Evolutionary conservation across 192 early-diverging fungal species (phyloP), one percentile per base, ranked within the genome.

Genomic region (Jimgerdemannia flammicorona): DNA sequence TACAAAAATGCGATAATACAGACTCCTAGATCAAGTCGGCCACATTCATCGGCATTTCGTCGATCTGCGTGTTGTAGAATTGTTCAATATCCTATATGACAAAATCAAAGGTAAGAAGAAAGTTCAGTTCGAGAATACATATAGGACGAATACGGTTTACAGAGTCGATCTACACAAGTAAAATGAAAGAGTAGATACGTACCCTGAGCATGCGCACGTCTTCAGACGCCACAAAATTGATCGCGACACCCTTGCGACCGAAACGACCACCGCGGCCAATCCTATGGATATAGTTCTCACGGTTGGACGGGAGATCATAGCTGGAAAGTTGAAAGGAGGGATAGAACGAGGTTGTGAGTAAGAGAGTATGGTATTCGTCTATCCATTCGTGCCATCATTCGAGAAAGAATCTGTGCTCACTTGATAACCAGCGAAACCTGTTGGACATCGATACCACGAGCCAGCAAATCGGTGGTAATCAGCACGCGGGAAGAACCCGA

Each of bases 191-290:
- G 14, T 14, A 10, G 49, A 59, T 6, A 59, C 49, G 49, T 59
- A 59, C 49, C 69, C 93, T 90, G 81, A 98, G 89, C 83, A 93
- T 93, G 72, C 87, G 86, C 71, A 94, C 91, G 84, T 99, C 98
- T n/a, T 99, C 96, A 81, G 89, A 90, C 70, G 95, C 92, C 76
- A 99, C 96, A 89, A 99, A 99, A 91, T 99, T 99, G 90, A 99
- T 97, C 74, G 97, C 95, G 79, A 99, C 97, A 91, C 98, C 98
- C 91, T 98, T 99, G 84, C 98, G 94, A 84, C 98, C 98, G 90
- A 98, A 99, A 92, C 98, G 97, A 90, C 98, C 97, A 92, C 94
- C 93, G 90, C 98, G 94, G 91, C 98, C 98, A 85, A 99, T 99
- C 84, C 96, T 92, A 86, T 99, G 98, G 77, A 99, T 97, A 91